These are phyloP conservation scores for Flaveria robusta DNA, from an alignment of 129 eudicot species.

Conservation along the genomic window DNA sequence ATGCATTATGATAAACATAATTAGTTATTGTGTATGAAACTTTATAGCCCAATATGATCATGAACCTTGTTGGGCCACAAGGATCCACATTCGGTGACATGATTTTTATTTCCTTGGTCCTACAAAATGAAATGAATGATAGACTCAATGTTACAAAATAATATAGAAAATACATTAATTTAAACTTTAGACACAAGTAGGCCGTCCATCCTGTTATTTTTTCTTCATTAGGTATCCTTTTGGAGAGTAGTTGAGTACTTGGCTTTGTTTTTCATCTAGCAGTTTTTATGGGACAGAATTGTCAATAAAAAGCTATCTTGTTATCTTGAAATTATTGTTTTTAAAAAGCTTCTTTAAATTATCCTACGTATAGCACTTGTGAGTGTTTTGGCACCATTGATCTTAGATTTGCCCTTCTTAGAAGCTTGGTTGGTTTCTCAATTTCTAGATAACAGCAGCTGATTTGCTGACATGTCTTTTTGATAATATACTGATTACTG, in stretches of 20 bases:
- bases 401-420: background rate
- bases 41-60: background rate
- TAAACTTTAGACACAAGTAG: too few relatives aligned
- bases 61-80: background rate
- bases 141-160: background rate
- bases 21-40: background rate
- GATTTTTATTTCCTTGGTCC: background rate
- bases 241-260: too few relatives aligned
- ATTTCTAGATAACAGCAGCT: background rate
- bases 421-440: background rate
- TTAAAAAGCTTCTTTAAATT: too few relatives aligned
- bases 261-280: too few relatives aligned
- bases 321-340: background rate
- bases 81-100: background rate
- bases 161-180: too few relatives aligned
- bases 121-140: background rate
- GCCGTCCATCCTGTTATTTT: too few relatives aligned
- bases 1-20: background rate
- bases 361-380: background rate
- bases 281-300: background rate
- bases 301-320: background rate
- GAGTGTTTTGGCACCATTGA: background rate
- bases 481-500: background rate
- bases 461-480: constrained; percentile 2
- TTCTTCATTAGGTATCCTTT: too few relatives aligned